phyloP scores from a whole-genome alignment of 2,329 filamentous ascomycete species.

The Bipolaris oryzae region DNA sequence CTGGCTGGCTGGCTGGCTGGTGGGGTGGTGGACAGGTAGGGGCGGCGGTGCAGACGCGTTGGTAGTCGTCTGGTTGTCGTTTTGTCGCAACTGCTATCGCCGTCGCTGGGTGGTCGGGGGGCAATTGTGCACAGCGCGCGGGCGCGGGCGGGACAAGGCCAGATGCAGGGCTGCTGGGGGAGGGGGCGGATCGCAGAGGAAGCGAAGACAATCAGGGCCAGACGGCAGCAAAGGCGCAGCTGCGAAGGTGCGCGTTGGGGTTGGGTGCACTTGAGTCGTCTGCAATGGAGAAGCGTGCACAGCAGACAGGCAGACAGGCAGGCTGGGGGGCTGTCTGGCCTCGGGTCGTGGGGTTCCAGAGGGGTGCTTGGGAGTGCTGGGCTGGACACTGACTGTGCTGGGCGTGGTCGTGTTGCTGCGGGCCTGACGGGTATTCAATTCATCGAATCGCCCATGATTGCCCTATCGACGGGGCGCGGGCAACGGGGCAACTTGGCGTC shows the following conservation, averaged over 20 bases:
- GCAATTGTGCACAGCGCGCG: constrained; percentile 9
- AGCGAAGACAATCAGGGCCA: constrained; percentile 7
- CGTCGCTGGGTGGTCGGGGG: constrained; percentile 4
- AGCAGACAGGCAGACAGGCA: neutral
- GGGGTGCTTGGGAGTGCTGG: neutral
- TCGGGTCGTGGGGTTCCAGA: constrained; percentile 18
- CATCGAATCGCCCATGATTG: neutral
- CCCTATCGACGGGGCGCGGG: constrained; percentile 8
- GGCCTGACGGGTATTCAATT: neutral
- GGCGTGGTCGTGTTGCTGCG: neutral
- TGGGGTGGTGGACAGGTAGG: too few relatives aligned
- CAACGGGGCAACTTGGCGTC: constrained; percentile 13
- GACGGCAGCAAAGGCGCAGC: neutral
- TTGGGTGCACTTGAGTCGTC: too few relatives aligned
- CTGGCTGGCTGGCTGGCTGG: neutral
- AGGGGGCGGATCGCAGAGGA: neutral
- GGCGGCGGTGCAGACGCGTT: neutral
- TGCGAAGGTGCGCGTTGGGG: too few relatives aligned
- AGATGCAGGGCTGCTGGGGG: constrained; percentile 4
- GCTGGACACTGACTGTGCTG: too few relatives aligned
- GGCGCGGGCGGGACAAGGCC: constrained; percentile 9
- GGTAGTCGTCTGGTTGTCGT: neutral
- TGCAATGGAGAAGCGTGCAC: too few relatives aligned
- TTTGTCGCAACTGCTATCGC: neutral
- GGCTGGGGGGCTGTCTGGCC: constrained; percentile 1